These are phyloP conservation scores for Elasticomyces elasticus DNA, from an alignment of 495 filamentous ascomycete species.

Conservation along the genomic window DNA sequence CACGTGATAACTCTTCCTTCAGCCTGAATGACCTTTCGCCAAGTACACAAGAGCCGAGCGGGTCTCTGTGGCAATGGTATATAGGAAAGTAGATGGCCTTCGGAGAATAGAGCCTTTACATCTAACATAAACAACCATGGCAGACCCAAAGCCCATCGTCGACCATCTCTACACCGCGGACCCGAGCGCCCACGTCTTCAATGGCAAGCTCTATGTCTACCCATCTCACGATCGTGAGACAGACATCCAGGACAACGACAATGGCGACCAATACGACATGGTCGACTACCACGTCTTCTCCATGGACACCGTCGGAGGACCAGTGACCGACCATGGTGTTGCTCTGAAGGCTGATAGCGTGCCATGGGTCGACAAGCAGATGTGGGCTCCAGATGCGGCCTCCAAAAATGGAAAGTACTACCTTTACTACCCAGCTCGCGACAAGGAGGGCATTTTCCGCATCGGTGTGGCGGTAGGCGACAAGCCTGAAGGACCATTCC, in stretches of 20 bases:
- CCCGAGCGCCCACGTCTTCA: constrained; percentile 57
- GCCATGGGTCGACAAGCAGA: constrained; percentile 54
- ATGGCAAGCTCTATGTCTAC: constrained; percentile 53
- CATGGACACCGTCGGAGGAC: constrained; percentile 38
- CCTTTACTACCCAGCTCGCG: constrained; percentile 54
- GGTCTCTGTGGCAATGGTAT: neutral
- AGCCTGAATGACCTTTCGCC: neutral
- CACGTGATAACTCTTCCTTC: neutral
- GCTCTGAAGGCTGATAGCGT: constrained; percentile 43
- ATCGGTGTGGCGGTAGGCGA: constrained; percentile 52
- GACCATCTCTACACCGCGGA: constrained; percentile 39
- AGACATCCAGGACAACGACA: constrained; percentile 58
- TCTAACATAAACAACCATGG: constrained; percentile 3
- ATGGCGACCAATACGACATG: constrained; percentile 78
- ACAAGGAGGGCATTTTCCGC: constrained; percentile 50
- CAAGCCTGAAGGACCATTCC: constrained; percentile 48
- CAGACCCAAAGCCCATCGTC: constrained; percentile 18
- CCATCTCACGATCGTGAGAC: constrained; percentile 56
- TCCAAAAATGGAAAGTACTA: constrained; percentile 50
- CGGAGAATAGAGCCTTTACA: neutral
- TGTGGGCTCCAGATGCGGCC: constrained; percentile 59
- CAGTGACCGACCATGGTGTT: constrained; percentile 51
- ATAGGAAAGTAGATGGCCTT: neutral
- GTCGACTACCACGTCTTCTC: constrained; percentile 58
- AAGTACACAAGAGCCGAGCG: neutral